Percentiles rank a stretch among this genome's conserved stretches.
These are phyloP conservation scores for Corchorus olitorius DNA, from an alignment of 345 rosid species.

Conservation along the genomic window DNA sequence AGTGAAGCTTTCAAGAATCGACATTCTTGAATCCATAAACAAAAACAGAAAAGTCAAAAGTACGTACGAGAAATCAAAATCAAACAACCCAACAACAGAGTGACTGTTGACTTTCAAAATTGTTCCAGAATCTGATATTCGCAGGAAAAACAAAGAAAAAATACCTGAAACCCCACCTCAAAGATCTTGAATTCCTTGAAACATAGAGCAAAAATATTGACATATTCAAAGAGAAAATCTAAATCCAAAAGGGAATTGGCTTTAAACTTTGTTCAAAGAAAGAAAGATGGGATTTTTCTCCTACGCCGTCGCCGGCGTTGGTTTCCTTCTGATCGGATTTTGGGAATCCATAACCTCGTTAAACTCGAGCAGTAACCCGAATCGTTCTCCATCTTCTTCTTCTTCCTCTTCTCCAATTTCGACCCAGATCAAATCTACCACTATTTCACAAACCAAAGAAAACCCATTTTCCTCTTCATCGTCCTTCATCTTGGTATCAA, in stretches of 20 bases:
- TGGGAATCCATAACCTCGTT: constrained; percentile 54
- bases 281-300: constrained; percentile 52
- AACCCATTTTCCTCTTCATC: constrained; percentile 17
- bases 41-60: background rate
- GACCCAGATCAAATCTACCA: constrained; percentile 27
- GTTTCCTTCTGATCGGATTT: constrained; percentile 60
- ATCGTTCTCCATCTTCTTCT: constrained; percentile 21
- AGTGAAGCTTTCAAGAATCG: background rate
- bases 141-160: background rate
- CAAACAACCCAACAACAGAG: background rate
- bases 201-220: background rate
- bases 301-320: constrained; percentile 59
- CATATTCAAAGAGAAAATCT: background rate
- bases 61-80: background rate
- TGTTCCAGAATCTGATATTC: background rate
- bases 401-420: constrained; percentile 32
- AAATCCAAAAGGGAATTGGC: background rate
- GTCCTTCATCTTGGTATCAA: constrained; percentile 28
- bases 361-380: constrained; percentile 18
- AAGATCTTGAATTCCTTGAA: background rate
- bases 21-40: background rate
- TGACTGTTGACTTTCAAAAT: background rate
- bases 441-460: constrained; percentile 17
- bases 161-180: background rate
- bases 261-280: background rate